phyloP scores from a whole-genome alignment of 164 flowering plant genomes.

The Dillenia turbinata region DNA sequence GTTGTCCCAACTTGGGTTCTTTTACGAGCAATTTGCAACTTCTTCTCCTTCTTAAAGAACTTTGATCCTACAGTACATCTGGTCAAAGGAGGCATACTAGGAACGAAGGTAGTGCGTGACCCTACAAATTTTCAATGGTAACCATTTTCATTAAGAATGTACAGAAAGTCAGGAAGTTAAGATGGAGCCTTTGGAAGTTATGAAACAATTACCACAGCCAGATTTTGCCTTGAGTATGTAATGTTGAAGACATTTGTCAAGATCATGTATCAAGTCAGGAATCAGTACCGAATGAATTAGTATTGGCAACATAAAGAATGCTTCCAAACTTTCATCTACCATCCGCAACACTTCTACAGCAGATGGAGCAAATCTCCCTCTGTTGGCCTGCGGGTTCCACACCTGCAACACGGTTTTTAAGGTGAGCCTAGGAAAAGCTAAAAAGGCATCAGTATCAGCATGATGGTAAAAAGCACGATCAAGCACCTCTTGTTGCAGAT shows the following conservation, averaged over 20 bases:
- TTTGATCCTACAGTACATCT: conserved; percentile 49
- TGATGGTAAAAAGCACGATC: not conserved
- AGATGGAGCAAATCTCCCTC: conserved; percentile 54
- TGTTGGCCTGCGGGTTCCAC: conserved; percentile 58
- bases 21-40: conserved; percentile 30
- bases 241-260: conserved; percentile 48
- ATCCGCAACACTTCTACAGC: conserved; percentile 58
- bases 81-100: conserved; percentile 51
- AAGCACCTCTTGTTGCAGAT: conserved; percentile 81
- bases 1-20: conserved; percentile 55
- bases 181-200: no score
- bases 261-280: conserved; percentile 42
- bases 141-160: no score
- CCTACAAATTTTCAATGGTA: conserved; percentile 27
- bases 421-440: no score
- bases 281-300: conserved; percentile 41
- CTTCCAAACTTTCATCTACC: conserved; percentile 56
- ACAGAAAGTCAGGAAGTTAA: no score
- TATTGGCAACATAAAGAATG: conserved; percentile 64
- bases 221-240: conserved; percentile 47
- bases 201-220: conserved; percentile 45
- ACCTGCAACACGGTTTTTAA: conserved; percentile 17
- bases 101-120: conserved; percentile 33
- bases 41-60: conserved; percentile 53
- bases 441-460: no score